A percentile compares a stretch with the other conserved stretches of the same genome.
Evolutionary conservation across 768 basidiomycete species (phyloP).

Genomic region (Suillus spraguei): DNA sequence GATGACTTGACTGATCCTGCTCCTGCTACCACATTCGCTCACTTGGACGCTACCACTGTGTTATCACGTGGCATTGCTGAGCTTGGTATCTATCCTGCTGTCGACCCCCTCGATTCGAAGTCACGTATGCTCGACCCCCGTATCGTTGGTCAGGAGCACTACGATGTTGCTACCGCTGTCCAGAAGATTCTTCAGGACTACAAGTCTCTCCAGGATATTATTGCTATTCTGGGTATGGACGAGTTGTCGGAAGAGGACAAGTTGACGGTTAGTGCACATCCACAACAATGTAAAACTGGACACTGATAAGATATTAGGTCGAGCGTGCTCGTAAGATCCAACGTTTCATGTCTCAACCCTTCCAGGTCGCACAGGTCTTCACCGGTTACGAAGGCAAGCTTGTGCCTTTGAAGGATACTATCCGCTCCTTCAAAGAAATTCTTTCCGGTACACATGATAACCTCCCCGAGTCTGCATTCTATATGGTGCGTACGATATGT

Average conservation of each 20-base stretch:
- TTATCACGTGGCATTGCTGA: slow-evolving; percentile 99
- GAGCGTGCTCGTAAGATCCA: slow-evolving; percentile 98
- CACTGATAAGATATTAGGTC: slow-evolving; percentile 52
- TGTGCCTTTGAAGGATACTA: slow-evolving; percentile 93
- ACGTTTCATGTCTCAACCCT: slow-evolving; percentile 99
- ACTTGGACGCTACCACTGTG: slow-evolving; percentile 99
- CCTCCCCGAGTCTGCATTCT: slow-evolving; percentile 96
- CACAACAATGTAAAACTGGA: background rate
- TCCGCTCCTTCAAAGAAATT: slow-evolving; percentile 98
- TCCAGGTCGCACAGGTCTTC: slow-evolving; percentile 99
- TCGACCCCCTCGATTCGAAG: slow-evolving; percentile 99
- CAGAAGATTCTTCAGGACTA: slow-evolving; percentile 98
- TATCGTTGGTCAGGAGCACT: slow-evolving; percentile 95
- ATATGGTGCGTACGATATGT: slow-evolving; percentile 64
- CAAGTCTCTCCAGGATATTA: slow-evolving; percentile 98
- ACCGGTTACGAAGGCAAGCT: slow-evolving; percentile 99
- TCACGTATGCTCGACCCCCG: slow-evolving; percentile 99
- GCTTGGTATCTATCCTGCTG: slow-evolving; percentile 99
- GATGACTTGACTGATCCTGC: slow-evolving; percentile 99
- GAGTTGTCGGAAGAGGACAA: slow-evolving; percentile 99
- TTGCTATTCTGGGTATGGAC: slow-evolving; percentile 99
- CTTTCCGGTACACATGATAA: slow-evolving; percentile 85
- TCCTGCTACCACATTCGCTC: slow-evolving; percentile 99
- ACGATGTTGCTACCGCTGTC: slow-evolving; percentile 93
- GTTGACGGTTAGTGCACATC: slow-evolving; percentile 71